Base-by-base conservation (phyloP, 2,329 filamentous ascomycete genomes). In the Ambrosiella xylebori region DNA sequence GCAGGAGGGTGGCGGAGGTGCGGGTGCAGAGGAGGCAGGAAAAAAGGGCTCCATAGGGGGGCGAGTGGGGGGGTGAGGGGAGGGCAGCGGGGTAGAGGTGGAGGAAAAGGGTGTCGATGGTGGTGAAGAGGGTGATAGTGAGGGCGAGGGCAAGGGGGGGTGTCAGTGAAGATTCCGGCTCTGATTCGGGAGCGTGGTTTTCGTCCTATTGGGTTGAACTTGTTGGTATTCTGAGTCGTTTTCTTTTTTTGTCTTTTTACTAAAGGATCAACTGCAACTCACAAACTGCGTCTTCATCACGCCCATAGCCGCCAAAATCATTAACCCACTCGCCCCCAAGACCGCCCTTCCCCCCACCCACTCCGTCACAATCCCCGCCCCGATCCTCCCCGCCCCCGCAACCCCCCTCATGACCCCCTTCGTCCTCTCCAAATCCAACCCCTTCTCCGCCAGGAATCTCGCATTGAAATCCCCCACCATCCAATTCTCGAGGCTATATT, bases 401-500 rank as follows among this genome's bases (percentile, higher is more conserved):
- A 81, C 77, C 1, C 77, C 77, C 39, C 78, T 74, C n/a, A 78
- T 67, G 51, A 75, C 76, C 65, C 78, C 80, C 59, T 77, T 63
- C 4, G 72, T 75, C 37, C 74, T 73, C 59, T 73, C 72, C 54
- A 81, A 66, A 38, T 71, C 71, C 17, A 67, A 66, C 2, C 71
- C 73, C 19, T 65, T 66, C 9, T 69, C 66, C 36, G 69, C 69
- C 37, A 76, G 64, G 44, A 69, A 67, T 47, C 72, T 68, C 57
- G 68, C 68, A 60, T 75, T 71, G 61, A 74, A 78, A 62, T 79
- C 77, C 2, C 75, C 73, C 36, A 82, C 74, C 70, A 82, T 77
- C 78, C 79, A 82, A 63, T 75, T 78, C 65, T 82, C 78, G 62
- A 81, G 81, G 4, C 74, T 76, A 49, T 73, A 78, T 68, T 78